Evolutionary conservation across 139 green algal genomes (phyloP).

Genomic region (Asterochloris sp.): DNA sequence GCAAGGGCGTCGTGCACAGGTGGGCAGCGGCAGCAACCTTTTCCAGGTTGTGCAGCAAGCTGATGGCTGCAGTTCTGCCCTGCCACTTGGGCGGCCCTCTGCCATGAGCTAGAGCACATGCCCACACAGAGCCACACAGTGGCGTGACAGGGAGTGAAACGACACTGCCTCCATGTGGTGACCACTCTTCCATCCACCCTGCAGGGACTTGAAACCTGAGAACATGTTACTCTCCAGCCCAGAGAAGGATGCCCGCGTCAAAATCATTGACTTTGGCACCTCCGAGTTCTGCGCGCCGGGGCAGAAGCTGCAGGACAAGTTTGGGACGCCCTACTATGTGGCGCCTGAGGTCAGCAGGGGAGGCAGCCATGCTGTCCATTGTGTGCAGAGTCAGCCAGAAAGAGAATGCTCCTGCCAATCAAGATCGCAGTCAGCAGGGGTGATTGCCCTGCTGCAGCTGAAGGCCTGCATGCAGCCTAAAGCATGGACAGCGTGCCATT

Average conservation of each 20-base stretch:
- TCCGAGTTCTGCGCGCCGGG: slow-evolving; percentile 82
- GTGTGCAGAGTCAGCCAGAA: background rate
- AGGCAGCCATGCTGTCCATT: background rate
- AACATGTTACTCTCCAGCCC: slow-evolving; percentile 92
- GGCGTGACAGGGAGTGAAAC: too few species aligned
- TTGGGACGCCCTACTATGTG: slow-evolving; percentile 86
- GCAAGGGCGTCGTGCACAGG: slow-evolving; percentile 54
- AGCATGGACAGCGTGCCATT: too few species aligned
- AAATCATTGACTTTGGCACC: slow-evolving; percentile 94
- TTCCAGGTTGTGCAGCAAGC: too few species aligned
- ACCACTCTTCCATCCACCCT: too few species aligned
- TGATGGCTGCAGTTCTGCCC: too few species aligned
- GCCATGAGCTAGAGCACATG: too few species aligned
- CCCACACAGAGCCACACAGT: too few species aligned
- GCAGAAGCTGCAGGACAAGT: slow-evolving; percentile 70
- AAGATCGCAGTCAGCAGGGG: too few species aligned
- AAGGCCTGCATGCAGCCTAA: too few species aligned
- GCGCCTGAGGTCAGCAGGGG: slow-evolving; percentile 64
- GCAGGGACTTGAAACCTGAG: slow-evolving; percentile 82
- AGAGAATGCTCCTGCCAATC: too few species aligned
- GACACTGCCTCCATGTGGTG: background rate
- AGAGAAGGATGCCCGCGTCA: slow-evolving; percentile 56
- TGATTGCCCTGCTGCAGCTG: too few species aligned
- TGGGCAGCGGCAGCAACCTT: background rate
- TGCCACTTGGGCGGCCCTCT: too few species aligned